These are phyloP conservation scores for Penicillium sp. DNA, from an alignment of 2,329 filamentous ascomycete species.

Conservation along the genomic window DNA sequence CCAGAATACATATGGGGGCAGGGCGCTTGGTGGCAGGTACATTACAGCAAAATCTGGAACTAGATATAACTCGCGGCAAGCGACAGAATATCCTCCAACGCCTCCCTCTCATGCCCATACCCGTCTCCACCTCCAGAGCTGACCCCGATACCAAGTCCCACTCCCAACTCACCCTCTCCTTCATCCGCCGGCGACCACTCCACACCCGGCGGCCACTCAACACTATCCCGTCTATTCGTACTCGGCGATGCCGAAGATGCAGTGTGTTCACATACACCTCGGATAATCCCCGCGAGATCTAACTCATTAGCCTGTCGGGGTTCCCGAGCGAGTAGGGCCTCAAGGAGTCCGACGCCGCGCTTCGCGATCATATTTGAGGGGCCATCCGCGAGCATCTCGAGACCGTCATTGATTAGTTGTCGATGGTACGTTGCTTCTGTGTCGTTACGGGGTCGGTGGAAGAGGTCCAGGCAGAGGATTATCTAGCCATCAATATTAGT, in stretches of 20 bases:
- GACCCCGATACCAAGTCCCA: slow-evolving; percentile 15
- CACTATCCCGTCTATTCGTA: not conserved
- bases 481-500: slow-evolving; percentile 29
- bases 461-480: slow-evolving; percentile 45
- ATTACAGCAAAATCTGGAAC: too few species aligned
- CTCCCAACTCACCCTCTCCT: not conserved
- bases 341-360: slow-evolving; percentile 26
- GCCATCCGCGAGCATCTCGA: slow-evolving; percentile 27
- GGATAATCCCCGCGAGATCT: slow-evolving; percentile 26
- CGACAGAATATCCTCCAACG: slow-evolving; percentile 26
- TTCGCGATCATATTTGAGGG: slow-evolving; percentile 33
- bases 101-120: slow-evolving; percentile 19
- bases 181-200: not conserved
- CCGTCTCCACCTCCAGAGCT: slow-evolving; percentile 12
- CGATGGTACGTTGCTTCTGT: slow-evolving; percentile 26
- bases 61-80: slow-evolving; percentile 20
- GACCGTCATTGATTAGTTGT: slow-evolving; percentile 27
- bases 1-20: too few species aligned
- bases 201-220: not conserved
- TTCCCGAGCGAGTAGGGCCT: slow-evolving; percentile 23
- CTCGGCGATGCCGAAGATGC: not conserved
- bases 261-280: slow-evolving; percentile 22
- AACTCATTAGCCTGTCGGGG: slow-evolving; percentile 4
- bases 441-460: slow-evolving; percentile 34
- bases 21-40: not conserved